phyloP scores from a whole-genome alignment of 129 eudicot species.

The Centaurea solstitialis region DNA sequence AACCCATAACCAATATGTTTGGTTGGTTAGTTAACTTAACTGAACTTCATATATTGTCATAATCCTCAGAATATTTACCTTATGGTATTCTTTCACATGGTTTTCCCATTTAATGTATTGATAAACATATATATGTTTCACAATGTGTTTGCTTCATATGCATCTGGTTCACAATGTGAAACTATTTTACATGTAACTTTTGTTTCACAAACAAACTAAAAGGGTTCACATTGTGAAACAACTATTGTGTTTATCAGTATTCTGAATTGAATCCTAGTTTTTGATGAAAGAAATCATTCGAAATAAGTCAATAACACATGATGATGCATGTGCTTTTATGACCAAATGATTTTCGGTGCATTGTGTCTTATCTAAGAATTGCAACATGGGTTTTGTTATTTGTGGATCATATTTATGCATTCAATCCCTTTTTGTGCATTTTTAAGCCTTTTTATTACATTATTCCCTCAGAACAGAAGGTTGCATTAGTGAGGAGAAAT shows the following conservation, averaged over 20 bases:
- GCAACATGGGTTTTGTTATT: slow-evolving; percentile 1
- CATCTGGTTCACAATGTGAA: neutral
- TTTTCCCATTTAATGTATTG: neutral
- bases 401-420: neutral
- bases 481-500: slow-evolving; percentile 69
- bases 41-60: neutral
- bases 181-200: neutral
- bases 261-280: neutral
- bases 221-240: neutral
- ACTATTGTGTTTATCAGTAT: neutral
- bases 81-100: neutral
- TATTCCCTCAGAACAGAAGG: slow-evolving; percentile 26
- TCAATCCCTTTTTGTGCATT: neutral
- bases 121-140: too few relatives aligned
- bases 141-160: neutral
- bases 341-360: neutral
- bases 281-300: neutral
- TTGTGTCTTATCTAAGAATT: neutral
- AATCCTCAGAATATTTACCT: too few relatives aligned
- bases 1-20: neutral
- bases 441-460: slow-evolving; percentile 8
- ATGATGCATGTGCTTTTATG: neutral
- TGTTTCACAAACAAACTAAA: neutral
- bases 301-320: neutral
- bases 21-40: neutral